Evolutionary conservation across 2,329 filamentous ascomycete genomes (phyloP).

Genomic region (Tolypocladium tropicale): DNA sequence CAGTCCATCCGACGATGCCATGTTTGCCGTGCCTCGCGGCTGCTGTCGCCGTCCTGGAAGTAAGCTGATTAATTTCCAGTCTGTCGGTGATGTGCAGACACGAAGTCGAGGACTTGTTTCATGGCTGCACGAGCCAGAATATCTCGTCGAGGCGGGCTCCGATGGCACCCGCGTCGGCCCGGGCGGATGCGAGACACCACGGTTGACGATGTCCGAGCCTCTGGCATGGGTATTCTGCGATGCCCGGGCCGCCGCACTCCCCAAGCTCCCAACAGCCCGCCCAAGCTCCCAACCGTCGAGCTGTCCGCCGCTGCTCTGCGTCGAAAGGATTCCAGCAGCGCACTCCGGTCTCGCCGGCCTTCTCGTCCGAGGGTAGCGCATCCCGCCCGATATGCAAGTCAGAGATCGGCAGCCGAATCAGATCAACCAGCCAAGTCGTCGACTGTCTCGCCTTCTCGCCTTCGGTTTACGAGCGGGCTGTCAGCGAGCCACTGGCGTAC

Average conservation of each 20-base stretch:
- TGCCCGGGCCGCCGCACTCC: not conserved
- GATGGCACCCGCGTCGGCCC: not conserved
- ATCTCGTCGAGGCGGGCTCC: not conserved
- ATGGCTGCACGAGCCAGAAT: not conserved
- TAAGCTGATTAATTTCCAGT: not conserved
- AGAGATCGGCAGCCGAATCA: slow-evolving; percentile 12
- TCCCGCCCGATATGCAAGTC: slow-evolving; percentile 6
- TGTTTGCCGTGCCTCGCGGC: not conserved
- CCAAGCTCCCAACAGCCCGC: not conserved
- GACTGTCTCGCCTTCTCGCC: slow-evolving; percentile 3
- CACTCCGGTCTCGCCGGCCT: not conserved
- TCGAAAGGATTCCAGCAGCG: not conserved
- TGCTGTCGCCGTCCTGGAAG: not conserved
- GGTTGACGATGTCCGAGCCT: not conserved
- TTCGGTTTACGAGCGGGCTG: not conserved
- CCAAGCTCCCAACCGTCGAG: not conserved
- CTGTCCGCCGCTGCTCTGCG: not conserved
- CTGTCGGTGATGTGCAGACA: slow-evolving; percentile 1
- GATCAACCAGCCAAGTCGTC: slow-evolving; percentile 2
- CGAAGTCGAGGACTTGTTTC: not conserved
- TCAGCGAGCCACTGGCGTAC: not conserved
- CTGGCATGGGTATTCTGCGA: not conserved
- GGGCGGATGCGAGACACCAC: not conserved
- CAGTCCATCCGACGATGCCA: not conserved
- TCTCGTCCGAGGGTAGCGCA: slow-evolving; percentile 1